phyloP scores from a whole-genome alignment of 2,329 filamentous ascomycete genomes.

The Colletotrichum karsti region DNA sequence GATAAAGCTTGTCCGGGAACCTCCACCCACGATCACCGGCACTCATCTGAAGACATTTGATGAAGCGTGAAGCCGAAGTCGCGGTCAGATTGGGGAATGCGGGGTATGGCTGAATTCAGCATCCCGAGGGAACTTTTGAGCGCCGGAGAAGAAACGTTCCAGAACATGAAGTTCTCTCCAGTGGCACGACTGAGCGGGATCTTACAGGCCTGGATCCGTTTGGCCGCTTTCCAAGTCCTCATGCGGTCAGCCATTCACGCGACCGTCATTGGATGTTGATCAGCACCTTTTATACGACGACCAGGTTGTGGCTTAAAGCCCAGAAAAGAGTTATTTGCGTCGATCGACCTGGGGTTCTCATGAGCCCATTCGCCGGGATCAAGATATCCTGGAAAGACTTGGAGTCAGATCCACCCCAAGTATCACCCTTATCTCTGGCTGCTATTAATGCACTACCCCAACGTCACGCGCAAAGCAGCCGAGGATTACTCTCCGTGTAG shows the following conservation, averaged over 20 bases:
- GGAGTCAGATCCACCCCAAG: background rate
- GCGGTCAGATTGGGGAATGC: background rate
- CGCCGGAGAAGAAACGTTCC: too few relatives aligned
- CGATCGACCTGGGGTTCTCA: background rate
- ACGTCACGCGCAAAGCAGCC: background rate
- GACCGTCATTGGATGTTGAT: background rate
- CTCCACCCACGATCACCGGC: background rate
- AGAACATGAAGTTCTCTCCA: too few relatives aligned
- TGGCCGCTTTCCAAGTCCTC: background rate
- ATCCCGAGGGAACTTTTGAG: too few relatives aligned
- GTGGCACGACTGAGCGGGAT: too few relatives aligned
- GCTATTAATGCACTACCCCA: background rate
- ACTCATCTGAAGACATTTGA: too few relatives aligned
- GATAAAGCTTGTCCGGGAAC: background rate
- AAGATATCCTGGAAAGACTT: background rate
- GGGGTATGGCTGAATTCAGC: background rate
- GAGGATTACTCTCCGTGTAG: background rate
- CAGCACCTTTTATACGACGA: background rate
- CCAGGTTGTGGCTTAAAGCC: background rate
- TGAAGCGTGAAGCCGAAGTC: background rate
- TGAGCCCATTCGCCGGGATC: background rate
- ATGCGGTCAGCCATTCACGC: background rate
- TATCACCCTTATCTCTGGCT: slow-evolving; percentile 8
- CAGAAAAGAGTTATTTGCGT: background rate
- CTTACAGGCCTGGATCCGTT: background rate